Base-by-base conservation (phyloP, 306 rosid species). In the Prunus mume region DNA sequence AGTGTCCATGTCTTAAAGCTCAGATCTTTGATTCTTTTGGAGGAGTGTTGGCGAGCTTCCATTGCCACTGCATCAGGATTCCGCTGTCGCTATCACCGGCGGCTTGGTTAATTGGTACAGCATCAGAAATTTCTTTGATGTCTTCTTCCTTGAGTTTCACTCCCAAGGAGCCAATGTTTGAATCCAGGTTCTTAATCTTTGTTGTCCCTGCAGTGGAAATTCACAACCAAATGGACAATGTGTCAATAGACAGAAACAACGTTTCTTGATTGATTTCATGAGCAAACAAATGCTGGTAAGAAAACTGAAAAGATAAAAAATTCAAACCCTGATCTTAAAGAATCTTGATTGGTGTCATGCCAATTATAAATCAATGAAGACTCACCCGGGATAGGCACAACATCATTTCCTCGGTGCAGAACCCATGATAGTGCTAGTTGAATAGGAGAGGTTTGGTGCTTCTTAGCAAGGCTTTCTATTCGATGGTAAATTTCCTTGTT, bases 391-490 rank as follows among this genome's bases (percentile, higher is more conserved):
- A 85, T 88, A 19, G 91, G 89, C 5, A 78, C 87, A 52, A 87
- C 88, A 76, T 87, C 93, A 43, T 87, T 72, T 61, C 91, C 98
- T 83, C 83, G 88, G 9, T 83, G 85, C 58, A 93, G 89, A 51
- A 90, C 85, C 96, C 96, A 89, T 62, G 93, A 87, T 34, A 90
- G 76, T 64, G 96, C 87, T 71, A 90, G 85, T 67, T 90, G 96
- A 71, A 91, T 78, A 75, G 93, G 76, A 71, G 85, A 71, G 80
- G 84, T 78, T n/a, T 69, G 76, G 54, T 89, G 87, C 75, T 71
- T 93, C 60, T 68, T 61, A 14, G 89, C 80, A 47, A 93, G 86
- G 43, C 51, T 79, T 81, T 89, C 90, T 10, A 90, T 63, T 69
- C 79, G 80, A 17, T 80, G 74, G 74, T 82, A 93, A 25, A 87